phyloP scores from a whole-genome alignment of 2,329 filamentous ascomycete species.

The Monilinia aucupariae region DNA sequence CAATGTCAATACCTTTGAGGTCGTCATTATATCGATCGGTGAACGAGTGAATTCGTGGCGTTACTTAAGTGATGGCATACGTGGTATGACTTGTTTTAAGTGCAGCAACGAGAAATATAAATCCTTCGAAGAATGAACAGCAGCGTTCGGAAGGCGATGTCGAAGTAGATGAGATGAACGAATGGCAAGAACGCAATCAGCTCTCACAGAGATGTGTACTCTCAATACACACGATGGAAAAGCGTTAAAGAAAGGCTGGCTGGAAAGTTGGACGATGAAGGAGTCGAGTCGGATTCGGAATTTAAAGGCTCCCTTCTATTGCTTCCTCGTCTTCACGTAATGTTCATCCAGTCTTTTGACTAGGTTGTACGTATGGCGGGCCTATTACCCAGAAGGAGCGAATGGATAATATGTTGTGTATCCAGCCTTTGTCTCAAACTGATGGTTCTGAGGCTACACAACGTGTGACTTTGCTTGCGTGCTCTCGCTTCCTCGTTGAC shows the following conservation, averaged over 20 bases:
- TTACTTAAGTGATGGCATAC: slow-evolving; percentile 8
- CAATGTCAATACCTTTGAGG: slow-evolving; percentile 25
- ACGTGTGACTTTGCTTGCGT: background rate
- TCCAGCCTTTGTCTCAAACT: slow-evolving; percentile 6
- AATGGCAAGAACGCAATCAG: slow-evolving; percentile 4
- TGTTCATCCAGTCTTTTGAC: slow-evolving; percentile 5
- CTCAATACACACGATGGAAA: background rate
- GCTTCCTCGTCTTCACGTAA: slow-evolving; percentile 4
- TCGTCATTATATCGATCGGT: slow-evolving; percentile 23
- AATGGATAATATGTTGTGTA: slow-evolving; percentile 10
- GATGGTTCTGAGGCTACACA: slow-evolving; percentile 5
- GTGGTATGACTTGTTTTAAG: background rate
- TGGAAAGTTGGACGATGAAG: background rate
- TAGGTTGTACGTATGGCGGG: slow-evolving; percentile 3
- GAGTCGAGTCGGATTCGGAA: background rate
- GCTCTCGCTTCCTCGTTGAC: slow-evolving; percentile 1
- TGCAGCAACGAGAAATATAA: background rate
- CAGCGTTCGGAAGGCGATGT: background rate
- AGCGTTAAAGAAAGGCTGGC: background rate
- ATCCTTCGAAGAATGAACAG: background rate
- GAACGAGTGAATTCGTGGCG: slow-evolving; percentile 3
- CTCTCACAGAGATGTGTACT: slow-evolving; percentile 1
- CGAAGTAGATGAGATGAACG: background rate
- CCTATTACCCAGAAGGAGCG: slow-evolving; percentile 8
- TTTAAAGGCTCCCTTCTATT: slow-evolving; percentile 1